Evolutionary conservation across 2,329 filamentous ascomycete species (phyloP).

Genomic region (Ophiostoma pallidulum): DNA sequence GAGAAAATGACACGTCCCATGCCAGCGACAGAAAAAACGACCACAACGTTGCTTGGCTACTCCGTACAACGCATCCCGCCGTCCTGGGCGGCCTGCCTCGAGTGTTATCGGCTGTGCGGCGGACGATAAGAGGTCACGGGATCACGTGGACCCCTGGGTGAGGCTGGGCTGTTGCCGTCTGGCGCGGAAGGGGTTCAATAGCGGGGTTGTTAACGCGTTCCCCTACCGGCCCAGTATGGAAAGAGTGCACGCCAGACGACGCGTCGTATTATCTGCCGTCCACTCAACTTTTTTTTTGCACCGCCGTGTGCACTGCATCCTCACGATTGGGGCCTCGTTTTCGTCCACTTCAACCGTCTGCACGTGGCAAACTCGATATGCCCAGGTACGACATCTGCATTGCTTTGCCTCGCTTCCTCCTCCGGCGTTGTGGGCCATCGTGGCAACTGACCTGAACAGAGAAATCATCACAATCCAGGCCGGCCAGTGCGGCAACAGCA

Average conservation of each 20-base stretch:
- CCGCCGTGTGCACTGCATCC: neutral
- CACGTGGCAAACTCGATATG: constrained; percentile 19
- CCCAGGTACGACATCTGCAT: constrained; percentile 24
- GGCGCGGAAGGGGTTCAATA: neutral
- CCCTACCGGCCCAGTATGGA: neutral
- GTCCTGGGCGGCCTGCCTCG: no score
- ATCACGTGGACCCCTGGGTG: no score
- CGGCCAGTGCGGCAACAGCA: constrained; percentile 98
- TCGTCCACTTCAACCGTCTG: neutral
- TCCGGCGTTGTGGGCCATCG: no score
- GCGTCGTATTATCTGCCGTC: neutral
- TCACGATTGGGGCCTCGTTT: constrained; percentile 1
- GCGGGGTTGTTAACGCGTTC: constrained; percentile 9
- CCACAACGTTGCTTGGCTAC: no score
- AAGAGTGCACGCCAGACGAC: neutral
- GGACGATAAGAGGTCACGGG: no score
- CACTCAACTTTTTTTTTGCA: neutral
- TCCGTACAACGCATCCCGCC: no score
- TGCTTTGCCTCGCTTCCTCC: no score
- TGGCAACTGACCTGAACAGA: constrained; percentile 40
- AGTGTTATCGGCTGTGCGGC: no score
- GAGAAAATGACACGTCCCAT: no score
- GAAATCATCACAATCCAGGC: constrained; percentile 99
- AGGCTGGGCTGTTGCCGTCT: no score
- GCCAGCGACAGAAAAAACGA: no score